Base-by-base conservation (phyloP, 306 rosid genomes). In the Begonia fuchsioides region DNA sequence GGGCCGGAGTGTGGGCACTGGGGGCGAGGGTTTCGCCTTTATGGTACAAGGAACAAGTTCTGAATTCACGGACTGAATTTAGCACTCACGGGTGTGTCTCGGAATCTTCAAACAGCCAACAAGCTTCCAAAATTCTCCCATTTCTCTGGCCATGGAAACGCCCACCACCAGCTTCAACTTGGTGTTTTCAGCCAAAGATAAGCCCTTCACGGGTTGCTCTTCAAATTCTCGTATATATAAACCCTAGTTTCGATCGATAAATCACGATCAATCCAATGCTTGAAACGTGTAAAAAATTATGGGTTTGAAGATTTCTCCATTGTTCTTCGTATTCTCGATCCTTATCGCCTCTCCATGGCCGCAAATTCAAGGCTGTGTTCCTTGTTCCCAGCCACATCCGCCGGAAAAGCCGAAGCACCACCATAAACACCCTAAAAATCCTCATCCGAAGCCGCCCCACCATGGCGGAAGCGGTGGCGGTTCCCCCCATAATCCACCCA, bases 51-150 rank as follows among this genome's bases (percentile, higher is more conserved):
- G n/a, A n/a, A n/a, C n/a, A 26, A 26, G 35, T 26, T 26, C 8
- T 26, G 35, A 26, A 26, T 55, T 82, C 96, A 80, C 87, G 94
- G 93, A 79, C 65, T 55, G 69, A 43, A 48, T 78, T 67, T 59
- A 68, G 44, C 26, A 59, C 70, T 87, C 96, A 83, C 96, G 94
- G 94, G 66, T 56, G 59, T n/a, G n/a, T 65, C 74, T 82, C 43
- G 88, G 67, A 76, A 67, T 83, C 71, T 57, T 50, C 59, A 55
- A 72, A 40, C 1, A 17, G 26, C 57, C 13, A 58, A 65, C 72
- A 58, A 71, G 44, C 53, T 41, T 73, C 81, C 81, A 75, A 87
- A n/a, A 71, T 12, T 3, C 51, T 54, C 49, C 62, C 19, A 47
- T 76, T 68, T 52, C 35, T 43, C 57, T 68, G 40, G 12, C 51